phyloP scores from a whole-genome alignment of 495 filamentous ascomycete genomes.

The Trichoderma reesei region DNA sequence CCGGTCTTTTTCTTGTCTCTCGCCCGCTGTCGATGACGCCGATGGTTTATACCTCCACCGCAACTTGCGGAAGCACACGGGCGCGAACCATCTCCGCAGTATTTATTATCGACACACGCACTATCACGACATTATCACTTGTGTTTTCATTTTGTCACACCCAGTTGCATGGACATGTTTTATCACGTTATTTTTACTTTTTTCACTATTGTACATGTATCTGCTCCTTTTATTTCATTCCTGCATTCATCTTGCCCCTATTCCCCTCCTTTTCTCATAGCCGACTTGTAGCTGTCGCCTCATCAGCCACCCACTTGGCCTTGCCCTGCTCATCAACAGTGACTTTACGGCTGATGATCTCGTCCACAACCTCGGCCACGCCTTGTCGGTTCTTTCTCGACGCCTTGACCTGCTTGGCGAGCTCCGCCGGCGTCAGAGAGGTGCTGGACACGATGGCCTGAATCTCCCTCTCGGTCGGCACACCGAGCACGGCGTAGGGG shows the following conservation, averaged over 20 bases:
- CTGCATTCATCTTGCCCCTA: background rate
- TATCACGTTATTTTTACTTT: background rate
- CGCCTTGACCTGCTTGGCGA: slow-evolving; percentile 2
- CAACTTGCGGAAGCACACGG: background rate
- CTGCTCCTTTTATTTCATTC: background rate
- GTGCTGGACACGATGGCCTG: slow-evolving; percentile 9
- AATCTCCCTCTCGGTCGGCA: slow-evolving; percentile 58
- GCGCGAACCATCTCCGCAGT: background rate
- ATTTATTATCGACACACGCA: background rate
- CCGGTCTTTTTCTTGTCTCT: background rate
- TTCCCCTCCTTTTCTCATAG: background rate
- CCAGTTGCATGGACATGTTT: too few species aligned
- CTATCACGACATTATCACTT: background rate
- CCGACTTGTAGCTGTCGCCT: background rate
- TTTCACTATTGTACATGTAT: background rate
- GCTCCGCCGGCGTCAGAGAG: slow-evolving; percentile 8
- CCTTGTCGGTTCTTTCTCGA: slow-evolving; percentile 39
- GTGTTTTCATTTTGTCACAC: background rate
- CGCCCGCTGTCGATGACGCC: background rate
- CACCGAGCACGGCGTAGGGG: slow-evolving; percentile 51
- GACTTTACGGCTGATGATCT: slow-evolving; percentile 47
- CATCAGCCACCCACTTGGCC: slow-evolving; percentile 26
- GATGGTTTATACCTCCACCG: slow-evolving; percentile 1
- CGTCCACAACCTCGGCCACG: slow-evolving; percentile 45
- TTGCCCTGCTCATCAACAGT: slow-evolving; percentile 21